These are phyloP conservation scores for Podosphaera xanthii DNA, from an alignment of 2,329 filamentous ascomycete genomes.

Conservation along the genomic window DNA sequence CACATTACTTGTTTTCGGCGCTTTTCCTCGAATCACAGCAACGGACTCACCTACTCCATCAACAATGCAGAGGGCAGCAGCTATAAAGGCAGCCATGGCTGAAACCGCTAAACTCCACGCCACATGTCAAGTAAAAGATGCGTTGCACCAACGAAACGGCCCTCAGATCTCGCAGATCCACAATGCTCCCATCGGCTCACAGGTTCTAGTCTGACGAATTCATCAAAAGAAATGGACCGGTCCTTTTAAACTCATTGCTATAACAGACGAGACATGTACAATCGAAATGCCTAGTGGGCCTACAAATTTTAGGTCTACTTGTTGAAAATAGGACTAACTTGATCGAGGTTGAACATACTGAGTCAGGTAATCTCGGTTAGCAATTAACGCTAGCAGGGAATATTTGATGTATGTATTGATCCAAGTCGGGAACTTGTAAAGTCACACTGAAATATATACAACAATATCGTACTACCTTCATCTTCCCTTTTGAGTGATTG, in stretches of 20 bases:
- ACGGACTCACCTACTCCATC: not conserved
- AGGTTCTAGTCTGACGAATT: constrained; percentile 2
- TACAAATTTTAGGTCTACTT: not conserved
- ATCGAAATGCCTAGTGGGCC: not conserved
- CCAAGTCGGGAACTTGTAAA: too few species aligned
- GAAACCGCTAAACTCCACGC: constrained; percentile 1
- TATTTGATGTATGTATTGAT: too few species aligned
- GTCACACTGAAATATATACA: too few species aligned
- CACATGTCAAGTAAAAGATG: constrained; percentile 1
- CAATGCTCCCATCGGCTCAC: constrained; percentile 1
- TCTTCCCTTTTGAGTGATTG: too few species aligned
- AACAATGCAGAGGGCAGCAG: not conserved
- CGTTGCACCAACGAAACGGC: constrained; percentile 1
- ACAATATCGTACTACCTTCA: too few species aligned
- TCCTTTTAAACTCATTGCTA: not conserved
- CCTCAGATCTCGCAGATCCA: not conserved
- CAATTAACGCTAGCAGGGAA: too few species aligned
- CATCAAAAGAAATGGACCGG: not conserved
- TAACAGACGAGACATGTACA: not conserved
- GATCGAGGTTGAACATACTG: too few species aligned
- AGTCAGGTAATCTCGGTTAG: too few species aligned
- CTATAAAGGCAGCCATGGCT: constrained; percentile 3
- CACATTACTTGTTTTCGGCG: constrained; percentile 1
- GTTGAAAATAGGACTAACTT: too few species aligned
- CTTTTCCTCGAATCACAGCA: not conserved